Conservation (phyloP, 495 filamentous ascomycete species). For the Penicillium verhagenii region DNA sequence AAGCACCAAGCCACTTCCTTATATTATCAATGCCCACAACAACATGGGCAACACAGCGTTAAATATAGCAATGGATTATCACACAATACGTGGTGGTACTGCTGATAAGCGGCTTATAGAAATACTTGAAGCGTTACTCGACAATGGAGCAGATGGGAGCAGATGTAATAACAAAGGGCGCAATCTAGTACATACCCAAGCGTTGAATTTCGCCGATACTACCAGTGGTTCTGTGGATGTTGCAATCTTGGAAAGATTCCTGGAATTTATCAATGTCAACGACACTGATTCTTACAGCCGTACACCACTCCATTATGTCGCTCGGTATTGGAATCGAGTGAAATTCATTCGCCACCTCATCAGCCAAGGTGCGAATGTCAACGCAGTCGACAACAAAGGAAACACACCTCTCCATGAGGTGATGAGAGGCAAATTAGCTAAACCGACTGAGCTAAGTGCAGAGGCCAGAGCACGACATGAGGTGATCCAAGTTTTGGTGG, state of each 20-base stretch:
- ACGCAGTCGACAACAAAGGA: background rate
- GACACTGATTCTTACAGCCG: background rate
- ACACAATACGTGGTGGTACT: background rate
- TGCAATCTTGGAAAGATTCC: background rate
- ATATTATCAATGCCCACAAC: background rate
- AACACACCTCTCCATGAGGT: background rate
- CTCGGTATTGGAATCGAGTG: background rate
- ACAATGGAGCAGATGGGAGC: background rate
- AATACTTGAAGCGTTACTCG: background rate
- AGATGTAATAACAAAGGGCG: background rate
- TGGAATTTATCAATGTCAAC: background rate
- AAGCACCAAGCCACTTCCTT: background rate
- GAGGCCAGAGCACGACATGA: background rate
- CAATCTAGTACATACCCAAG: background rate
- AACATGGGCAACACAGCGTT: background rate
- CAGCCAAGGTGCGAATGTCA: background rate
- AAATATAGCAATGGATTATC: background rate
- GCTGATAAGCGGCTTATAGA: background rate
- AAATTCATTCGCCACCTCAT: background rate
- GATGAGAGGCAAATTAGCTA: background rate
- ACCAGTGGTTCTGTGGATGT: background rate
- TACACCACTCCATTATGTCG: background rate
- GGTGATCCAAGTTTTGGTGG: background rate
- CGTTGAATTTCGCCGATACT: background rate
- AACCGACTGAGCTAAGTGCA: background rate